A percentile compares a stretch with the other conserved stretches of the same genome.
Conservation (phyloP, 2,329 filamentous ascomycete genomes). For the Colletotrichum tropicicola region DNA sequence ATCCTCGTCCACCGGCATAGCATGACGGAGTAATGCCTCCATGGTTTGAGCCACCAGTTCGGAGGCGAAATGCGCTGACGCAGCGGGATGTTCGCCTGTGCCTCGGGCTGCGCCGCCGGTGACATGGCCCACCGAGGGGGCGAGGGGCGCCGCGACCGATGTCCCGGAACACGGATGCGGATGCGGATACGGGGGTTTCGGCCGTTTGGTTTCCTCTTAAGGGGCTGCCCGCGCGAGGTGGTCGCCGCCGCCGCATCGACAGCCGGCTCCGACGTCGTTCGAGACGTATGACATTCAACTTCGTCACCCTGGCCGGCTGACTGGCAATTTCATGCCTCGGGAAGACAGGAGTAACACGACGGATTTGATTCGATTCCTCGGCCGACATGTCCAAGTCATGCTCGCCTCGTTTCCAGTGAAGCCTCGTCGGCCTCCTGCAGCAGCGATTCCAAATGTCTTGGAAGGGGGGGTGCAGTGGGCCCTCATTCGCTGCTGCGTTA, state of each 20-base stretch:
- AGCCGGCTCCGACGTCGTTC: too few relatives aligned
- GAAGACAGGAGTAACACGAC: too few relatives aligned
- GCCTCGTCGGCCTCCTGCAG: neutral
- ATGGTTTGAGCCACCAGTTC: neutral
- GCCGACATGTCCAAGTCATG: too few relatives aligned
- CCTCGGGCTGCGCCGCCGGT: neutral
- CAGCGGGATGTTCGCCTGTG: neutral
- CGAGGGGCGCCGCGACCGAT: neutral
- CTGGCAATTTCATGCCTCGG: too few relatives aligned
- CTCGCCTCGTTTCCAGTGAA: neutral
- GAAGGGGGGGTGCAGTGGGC: neutral
- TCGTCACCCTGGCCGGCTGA: too few relatives aligned
- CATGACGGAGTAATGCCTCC: neutral
- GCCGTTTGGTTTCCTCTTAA: neutral
- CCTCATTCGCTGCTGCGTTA: neutral
- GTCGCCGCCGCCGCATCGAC: too few relatives aligned
- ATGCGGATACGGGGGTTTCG: slow-evolving; percentile 22
- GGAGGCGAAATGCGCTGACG: neutral
- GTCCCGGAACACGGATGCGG: slow-evolving; percentile 9
- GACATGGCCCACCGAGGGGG: neutral
- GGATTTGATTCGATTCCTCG: too few relatives aligned
- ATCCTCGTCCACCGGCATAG: neutral
- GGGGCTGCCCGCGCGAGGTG: neutral
- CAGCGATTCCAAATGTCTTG: neutral
- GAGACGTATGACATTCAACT: too few relatives aligned